phyloP scores from a whole-genome alignment of 2,329 filamentous ascomycete species.

The Scopulariopsis brevicaulis region DNA sequence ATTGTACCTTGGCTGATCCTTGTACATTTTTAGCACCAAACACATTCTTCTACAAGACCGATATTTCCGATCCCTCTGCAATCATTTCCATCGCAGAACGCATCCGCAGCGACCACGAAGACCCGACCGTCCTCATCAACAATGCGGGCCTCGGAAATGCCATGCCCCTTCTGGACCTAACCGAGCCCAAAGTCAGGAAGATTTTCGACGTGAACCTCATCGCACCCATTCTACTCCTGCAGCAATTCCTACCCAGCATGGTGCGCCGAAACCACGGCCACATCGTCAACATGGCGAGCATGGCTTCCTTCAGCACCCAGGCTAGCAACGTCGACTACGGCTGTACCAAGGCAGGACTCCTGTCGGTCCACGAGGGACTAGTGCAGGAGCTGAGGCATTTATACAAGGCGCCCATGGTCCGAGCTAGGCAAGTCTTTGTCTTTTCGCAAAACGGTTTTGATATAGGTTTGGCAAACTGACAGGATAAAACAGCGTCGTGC shows the following conservation, averaged over 20 bases:
- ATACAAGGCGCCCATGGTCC: no score
- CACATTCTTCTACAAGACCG: slow-evolving; percentile 20
- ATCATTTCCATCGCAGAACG: slow-evolving; percentile 15
- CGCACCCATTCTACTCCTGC: slow-evolving; percentile 42
- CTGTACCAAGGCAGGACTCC: slow-evolving; percentile 43
- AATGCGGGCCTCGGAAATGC: slow-evolving; percentile 37
- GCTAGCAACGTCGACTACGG: slow-evolving; percentile 49
- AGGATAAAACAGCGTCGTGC: no score
- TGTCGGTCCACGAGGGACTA: slow-evolving; percentile 45
- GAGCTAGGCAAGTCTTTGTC: no score
- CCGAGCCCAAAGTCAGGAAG: slow-evolving; percentile 27
- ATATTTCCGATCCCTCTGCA: slow-evolving; percentile 19
- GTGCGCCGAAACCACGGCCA: slow-evolving; percentile 44
- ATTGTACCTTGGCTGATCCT: neutral
- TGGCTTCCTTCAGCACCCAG: slow-evolving; percentile 40
- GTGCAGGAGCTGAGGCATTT: no score
- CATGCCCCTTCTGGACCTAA: slow-evolving; percentile 36
- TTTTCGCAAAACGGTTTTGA: no score
- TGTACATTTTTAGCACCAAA: slow-evolving; percentile 6
- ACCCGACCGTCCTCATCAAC: slow-evolving; percentile 40
- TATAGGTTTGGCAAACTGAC: no score
- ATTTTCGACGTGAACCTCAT: slow-evolving; percentile 44
- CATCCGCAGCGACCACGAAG: slow-evolving; percentile 11
- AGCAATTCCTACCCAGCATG: slow-evolving; percentile 45
- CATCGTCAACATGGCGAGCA: slow-evolving; percentile 42